Evolutionary conservation across 1,284 basidiomycete genomes (phyloP), one percentile per base, ranked within the genome.

Genomic region (Papiliotrema terrestris): DNA sequence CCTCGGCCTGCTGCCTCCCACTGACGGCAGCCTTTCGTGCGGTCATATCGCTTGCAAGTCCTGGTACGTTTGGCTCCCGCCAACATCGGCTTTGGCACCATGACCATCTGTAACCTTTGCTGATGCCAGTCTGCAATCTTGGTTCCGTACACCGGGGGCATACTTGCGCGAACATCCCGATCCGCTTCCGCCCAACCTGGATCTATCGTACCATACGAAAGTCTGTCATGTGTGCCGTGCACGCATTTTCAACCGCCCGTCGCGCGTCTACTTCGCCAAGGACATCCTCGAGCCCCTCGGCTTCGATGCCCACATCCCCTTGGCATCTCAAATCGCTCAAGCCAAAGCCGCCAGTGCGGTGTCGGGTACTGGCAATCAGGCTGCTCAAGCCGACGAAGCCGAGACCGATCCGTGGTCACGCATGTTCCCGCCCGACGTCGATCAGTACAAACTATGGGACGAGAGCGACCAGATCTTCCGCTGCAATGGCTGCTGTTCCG

Each of bases 201-300:
- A 74, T 53, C 57, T 74, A 4, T 59, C 62, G 3, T 68, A 67
- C 45, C 68, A 68, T 15, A 63, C 68, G 17, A 76, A 76, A 56
- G 49, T 67, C 8, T 77, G 75, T 48, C 70, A 72, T 51, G 62
- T 71, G 38, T 77, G 75, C 52, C 72, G 75, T 22, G 54, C 67
- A 4, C 53, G 58, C 20, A 61, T 77, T 37, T 44, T 66, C 45
- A 58, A 61, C 20, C 71, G 72, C 17, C 75, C 75, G 2, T 57
- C 69, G 2, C 62, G 72, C 25, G 62, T 67, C 32, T 76, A 69
- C 48, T 60, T 66, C 32, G 50, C 75, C 1, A 57, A 60, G 32
- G 42, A 61, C 6, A 59, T 76, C n/a, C 57, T 75, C 8, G 69
- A 70, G 37, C 54, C 69, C 0, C 57, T 73, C 3, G 71, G 68